These are phyloP conservation scores for Gaultheria prostrata DNA, from an alignment of 148 eudicot genomes.

Conservation along the genomic window DNA sequence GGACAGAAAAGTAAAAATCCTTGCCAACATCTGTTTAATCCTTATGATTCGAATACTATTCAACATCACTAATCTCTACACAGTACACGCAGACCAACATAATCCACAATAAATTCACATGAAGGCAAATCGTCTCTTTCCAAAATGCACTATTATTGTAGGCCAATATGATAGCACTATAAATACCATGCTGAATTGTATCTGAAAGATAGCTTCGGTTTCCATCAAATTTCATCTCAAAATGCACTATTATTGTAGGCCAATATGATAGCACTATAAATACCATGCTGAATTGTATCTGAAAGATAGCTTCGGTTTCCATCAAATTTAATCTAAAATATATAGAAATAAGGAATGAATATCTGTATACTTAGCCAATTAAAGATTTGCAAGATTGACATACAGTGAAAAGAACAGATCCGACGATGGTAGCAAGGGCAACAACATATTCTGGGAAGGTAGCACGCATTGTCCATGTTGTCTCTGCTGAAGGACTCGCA, in stretches of 20 bases:
- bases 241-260: not conserved
- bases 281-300: not conserved
- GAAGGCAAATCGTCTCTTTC: not conserved
- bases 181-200: not conserved
- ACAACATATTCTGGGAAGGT: conserved; percentile 97
- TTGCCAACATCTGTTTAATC: not conserved
- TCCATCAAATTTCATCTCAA: not conserved
- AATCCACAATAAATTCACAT: not conserved
- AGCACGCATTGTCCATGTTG: conserved; percentile 95
- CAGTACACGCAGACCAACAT: not conserved
- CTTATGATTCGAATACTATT: not conserved
- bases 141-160: not conserved
- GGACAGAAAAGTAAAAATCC: conserved; percentile 10
- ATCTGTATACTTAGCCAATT: not conserved
- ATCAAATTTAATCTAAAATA: not conserved
- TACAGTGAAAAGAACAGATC: conserved; percentile 96
- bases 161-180: not conserved
- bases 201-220: not conserved
- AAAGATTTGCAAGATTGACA: conserved; percentile 15
- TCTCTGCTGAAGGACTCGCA: conserved; percentile 76
- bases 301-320: not conserved
- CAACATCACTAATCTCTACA: not conserved
- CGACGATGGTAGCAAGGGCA: conserved; percentile 93
- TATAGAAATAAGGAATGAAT: not conserved
- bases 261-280: not conserved